Percentiles rank a stretch among this genome's conserved stretches.
These are phyloP conservation scores for Elongisporangium anandrum DNA, from an alignment of 352 stramenopile species.

Conservation along the genomic window DNA sequence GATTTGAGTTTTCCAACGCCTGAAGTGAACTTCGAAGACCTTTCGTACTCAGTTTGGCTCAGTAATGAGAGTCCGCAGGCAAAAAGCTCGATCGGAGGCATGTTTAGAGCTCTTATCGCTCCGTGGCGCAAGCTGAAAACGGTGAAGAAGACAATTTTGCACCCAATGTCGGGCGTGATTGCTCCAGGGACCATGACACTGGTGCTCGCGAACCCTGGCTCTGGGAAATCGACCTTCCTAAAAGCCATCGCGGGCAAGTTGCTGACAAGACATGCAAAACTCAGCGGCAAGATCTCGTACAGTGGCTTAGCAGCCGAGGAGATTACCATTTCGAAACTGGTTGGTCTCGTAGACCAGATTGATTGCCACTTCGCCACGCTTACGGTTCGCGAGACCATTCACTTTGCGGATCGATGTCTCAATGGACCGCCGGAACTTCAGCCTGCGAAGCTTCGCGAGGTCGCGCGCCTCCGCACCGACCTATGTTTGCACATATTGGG, in stretches of 20 bases:
- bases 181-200: slow-evolving; percentile 51
- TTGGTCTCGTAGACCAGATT: slow-evolving; percentile 42
- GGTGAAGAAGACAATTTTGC: slow-evolving; percentile 34
- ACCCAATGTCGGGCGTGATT: slow-evolving; percentile 69
- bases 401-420: slow-evolving; percentile 89
- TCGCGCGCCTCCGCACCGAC: slow-evolving; percentile 43
- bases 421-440: slow-evolving; percentile 22
- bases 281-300: slow-evolving; percentile 24
- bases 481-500: slow-evolving; percentile 61
- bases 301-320: slow-evolving; percentile 21
- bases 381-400: slow-evolving; percentile 91
- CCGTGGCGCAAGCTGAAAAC: slow-evolving; percentile 39
- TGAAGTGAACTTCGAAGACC: slow-evolving; percentile 53
- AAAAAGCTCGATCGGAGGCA: slow-evolving; percentile 36
- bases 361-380: slow-evolving; percentile 88
- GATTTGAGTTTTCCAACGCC: slow-evolving; percentile 54
- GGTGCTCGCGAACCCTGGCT: slow-evolving; percentile 54
- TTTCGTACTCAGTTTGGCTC: slow-evolving; percentile 40
- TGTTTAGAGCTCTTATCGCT: slow-evolving; percentile 12
- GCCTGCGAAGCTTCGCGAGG: slow-evolving; percentile 45
- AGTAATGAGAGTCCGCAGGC: slow-evolving; percentile 19
- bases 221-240: slow-evolving; percentile 67
- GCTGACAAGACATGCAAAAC: slow-evolving; percentile 6
- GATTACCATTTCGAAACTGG: slow-evolving; percentile 34
- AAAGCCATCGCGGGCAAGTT: slow-evolving; percentile 60